A percentile compares a stretch with the other conserved stretches of the same genome.
Evolutionary conservation across 331 rosid genomes (phyloP).

Genomic region (Phaseolus coccineus): DNA sequence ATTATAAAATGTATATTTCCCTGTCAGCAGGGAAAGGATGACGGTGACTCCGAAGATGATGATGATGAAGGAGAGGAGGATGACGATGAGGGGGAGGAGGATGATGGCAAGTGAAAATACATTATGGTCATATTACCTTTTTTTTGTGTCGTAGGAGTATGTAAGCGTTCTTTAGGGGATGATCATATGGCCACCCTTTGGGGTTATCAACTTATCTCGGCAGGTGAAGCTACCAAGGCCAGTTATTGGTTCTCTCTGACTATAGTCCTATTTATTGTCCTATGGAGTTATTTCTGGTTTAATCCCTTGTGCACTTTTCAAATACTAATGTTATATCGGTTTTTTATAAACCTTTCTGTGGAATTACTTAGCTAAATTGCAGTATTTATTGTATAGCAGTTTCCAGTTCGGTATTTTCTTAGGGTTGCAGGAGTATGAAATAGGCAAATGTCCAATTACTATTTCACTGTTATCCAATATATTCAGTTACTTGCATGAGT

Average conservation of each 20-base stretch:
- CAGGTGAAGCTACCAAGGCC: slow-evolving; percentile 43
- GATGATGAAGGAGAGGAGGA: slow-evolving; percentile 61
- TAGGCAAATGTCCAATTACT: background rate
- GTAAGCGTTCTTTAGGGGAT: slow-evolving; percentile 57
- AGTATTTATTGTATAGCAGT: slow-evolving; percentile 39
- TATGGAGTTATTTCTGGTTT: slow-evolving; percentile 47
- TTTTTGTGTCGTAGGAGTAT: slow-evolving; percentile 54
- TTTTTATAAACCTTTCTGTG: slow-evolving; percentile 19
- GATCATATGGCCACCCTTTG: slow-evolving; percentile 9
- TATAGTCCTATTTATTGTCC: slow-evolving; percentile 32
- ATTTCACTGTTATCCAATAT: slow-evolving; percentile 5
- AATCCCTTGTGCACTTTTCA: slow-evolving; percentile 25
- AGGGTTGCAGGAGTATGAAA: background rate
- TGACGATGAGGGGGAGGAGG: slow-evolving; percentile 67
- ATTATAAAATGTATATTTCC: background rate
- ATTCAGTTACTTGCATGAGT: background rate
- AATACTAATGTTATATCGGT: slow-evolving; percentile 33
- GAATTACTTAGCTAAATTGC: slow-evolving; percentile 24
- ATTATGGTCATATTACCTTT: slow-evolving; percentile 28
- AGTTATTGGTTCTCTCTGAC: slow-evolving; percentile 40
- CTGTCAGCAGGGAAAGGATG: slow-evolving; percentile 68
- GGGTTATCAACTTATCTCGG: slow-evolving; percentile 44
- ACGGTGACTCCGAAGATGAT: slow-evolving; percentile 69
- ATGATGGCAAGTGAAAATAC: slow-evolving; percentile 61
- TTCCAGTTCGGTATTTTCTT: slow-evolving; percentile 16